Base-by-base conservation (phyloP, 2,329 filamentous ascomycete genomes). In the Sporothrix curviconia region DNA sequence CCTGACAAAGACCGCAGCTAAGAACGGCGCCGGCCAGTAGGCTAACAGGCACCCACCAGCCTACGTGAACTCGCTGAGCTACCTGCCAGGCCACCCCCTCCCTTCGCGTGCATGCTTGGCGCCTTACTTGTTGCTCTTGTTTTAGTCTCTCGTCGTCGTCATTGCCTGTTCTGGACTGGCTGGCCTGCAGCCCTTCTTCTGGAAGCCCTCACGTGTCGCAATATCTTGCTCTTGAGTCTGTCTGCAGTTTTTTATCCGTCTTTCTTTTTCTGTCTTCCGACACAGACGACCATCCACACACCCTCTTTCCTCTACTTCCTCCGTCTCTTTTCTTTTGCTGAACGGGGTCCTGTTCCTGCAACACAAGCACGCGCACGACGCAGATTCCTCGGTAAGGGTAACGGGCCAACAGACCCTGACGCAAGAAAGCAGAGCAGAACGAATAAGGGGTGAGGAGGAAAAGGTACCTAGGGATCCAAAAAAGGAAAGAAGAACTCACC, bases 11-110 rank as follows among this genome's bases (percentile, higher is more conserved):
- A 19, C 43, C 50, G 50, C 56, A 58, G 50, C 56, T 58, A 58
- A 47, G 34, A 54, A n/a, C 49, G 28, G 34, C 40, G 42, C 49
- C 50, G 42, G 42, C 30, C 50, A 9, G 43, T 7, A 36, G 43
- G 51, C 56, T 58, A 58, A 55, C 56, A 46, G 56, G 28, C 22
- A 47, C 50, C 50, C 56, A n/a, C n/a, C n/a, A n/a, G n/a, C n/a
- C n/a, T n/a, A n/a, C n/a, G n/a, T n/a, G n/a, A n/a, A n/a, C n/a
- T n/a, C n/a, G n/a, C n/a, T n/a, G n/a, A n/a, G n/a, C n/a, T 55
- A 46, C 56, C n/a, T 49, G 7, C 53, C 32, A 56, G 34, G n/a
- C 34, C 32, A 19, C n/a, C 34, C 53, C 43, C n/a, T 28, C 32
- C 6, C 22, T n/a, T n/a, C 17, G 15, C 49, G 34, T 34, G 25